These are phyloP conservation scores for Quercus agrifolia DNA, from an alignment of 306 rosid species.

Conservation along the genomic window DNA sequence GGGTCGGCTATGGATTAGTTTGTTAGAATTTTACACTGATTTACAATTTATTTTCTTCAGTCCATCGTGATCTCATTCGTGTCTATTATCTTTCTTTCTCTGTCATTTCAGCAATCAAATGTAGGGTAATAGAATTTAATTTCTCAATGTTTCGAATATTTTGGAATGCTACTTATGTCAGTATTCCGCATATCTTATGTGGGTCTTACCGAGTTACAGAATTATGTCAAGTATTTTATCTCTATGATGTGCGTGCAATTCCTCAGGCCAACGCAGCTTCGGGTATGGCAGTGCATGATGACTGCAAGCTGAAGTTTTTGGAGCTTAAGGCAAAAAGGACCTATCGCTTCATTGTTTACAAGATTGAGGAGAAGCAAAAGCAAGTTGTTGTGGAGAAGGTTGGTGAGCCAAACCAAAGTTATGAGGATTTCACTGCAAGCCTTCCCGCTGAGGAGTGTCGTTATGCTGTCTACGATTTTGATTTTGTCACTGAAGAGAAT, in stretches of 20 bases:
- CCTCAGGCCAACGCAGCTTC: conserved; percentile 76
- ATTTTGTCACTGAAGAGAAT: conserved; percentile 69
- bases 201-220: not conserved
- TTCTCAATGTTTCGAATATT: not conserved
- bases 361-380: conserved; percentile 90
- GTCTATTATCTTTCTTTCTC: not conserved
- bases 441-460: conserved; percentile 86
- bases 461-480: conserved; percentile 82
- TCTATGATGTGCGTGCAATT: not conserved
- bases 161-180: not conserved
- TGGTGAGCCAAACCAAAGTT: conserved; percentile 69
- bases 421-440: conserved; percentile 64
- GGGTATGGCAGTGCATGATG: conserved; percentile 80
- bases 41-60: too few species aligned
- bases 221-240: not conserved
- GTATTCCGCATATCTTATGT: not conserved
- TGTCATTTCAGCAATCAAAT: not conserved
- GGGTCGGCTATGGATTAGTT: too few species aligned
- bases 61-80: rapidly evolving
- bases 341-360: conserved; percentile 59
- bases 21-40: too few species aligned
- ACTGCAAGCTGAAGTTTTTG: conserved; percentile 72
- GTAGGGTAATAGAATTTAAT: not conserved
- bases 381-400: conserved; percentile 76
- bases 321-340: conserved; percentile 84